Evolutionary conservation across 164 flowering plant genomes (phyloP).

Genomic region (Annona squamosa): DNA sequence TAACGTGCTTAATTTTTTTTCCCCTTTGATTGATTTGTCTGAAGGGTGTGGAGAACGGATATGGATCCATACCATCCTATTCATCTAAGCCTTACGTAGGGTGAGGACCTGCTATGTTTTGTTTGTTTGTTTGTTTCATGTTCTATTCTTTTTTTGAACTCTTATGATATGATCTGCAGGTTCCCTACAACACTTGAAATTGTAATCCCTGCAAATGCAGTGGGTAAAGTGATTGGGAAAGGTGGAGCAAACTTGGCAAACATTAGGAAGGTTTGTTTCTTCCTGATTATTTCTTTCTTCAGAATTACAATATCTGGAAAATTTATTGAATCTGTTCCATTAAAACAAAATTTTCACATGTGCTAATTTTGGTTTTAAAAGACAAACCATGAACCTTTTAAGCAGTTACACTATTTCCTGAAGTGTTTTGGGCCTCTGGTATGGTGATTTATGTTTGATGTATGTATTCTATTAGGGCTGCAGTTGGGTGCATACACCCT

Average conservation of each 20-base stretch:
- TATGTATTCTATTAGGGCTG: no score
- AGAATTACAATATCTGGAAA: neutral
- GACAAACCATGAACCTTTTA: no score
- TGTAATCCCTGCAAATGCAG: slow-evolving; percentile 74
- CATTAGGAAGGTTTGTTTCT: slow-evolving; percentile 62
- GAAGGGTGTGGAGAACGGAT: slow-evolving; percentile 69
- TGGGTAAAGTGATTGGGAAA: slow-evolving; percentile 91
- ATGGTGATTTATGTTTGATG: no score
- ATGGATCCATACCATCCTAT: slow-evolving; percentile 65
- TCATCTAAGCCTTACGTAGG: slow-evolving; percentile 66
- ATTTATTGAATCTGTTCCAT: neutral
- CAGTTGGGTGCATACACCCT: no score
- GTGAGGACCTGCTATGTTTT: slow-evolving; percentile 34
- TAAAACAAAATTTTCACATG: neutral
- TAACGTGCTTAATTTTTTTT: neutral
- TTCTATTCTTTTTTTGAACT: neutral
- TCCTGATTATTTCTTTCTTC: neutral
- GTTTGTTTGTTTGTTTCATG: neutral
- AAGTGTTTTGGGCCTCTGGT: no score
- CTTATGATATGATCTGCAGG: slow-evolving; percentile 25
- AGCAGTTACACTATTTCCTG: no score
- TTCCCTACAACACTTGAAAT: slow-evolving; percentile 64
- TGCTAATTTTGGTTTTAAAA: neutral
- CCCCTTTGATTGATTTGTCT: slow-evolving; percentile 8
- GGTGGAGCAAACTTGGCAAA: slow-evolving; percentile 78